phyloP scores from a whole-genome alignment of 2,329 filamentous ascomycete genomes.

The Aspergillus sp. region DNA sequence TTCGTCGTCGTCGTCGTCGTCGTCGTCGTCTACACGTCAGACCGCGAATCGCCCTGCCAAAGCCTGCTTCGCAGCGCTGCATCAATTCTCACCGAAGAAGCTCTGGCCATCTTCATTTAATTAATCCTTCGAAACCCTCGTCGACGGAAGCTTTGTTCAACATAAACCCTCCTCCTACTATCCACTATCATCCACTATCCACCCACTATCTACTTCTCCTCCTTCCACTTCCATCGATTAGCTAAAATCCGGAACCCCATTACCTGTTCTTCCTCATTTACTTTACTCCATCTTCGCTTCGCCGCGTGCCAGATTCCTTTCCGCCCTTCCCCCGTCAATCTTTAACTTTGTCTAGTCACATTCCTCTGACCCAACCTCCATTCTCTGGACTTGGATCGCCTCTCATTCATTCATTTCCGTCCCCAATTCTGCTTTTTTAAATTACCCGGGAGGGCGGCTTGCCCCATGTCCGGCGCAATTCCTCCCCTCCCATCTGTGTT shows the following conservation, averaged over 20 bases:
- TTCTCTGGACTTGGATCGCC: neutral
- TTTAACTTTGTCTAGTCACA: neutral
- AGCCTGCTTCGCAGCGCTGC: too few relatives aligned
- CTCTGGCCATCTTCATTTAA: constrained; percentile 2
- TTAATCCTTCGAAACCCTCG: constrained; percentile 1
- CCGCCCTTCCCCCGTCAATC: neutral
- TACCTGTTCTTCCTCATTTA: neutral
- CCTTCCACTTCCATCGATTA: neutral
- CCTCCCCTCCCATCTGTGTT: constrained; percentile 17
- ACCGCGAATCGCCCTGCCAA: neutral
- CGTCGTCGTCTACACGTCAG: neutral
- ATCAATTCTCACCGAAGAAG: neutral
- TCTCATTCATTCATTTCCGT: neutral
- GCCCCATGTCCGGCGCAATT: constrained; percentile 35
- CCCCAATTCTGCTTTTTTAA: constrained; percentile 5
- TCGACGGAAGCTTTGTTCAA: neutral
- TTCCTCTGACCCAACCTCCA: neutral
- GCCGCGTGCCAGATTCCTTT: constrained; percentile 1
- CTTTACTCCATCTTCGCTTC: neutral
- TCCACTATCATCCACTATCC: too few relatives aligned
- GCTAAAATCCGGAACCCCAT: neutral
- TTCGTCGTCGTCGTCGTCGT: neutral
- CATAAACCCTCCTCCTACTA: too few relatives aligned
- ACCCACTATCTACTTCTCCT: neutral
- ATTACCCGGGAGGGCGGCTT: constrained; percentile 26